phyloP scores from a whole-genome alignment of 2,329 filamentous ascomycete genomes.

The Paracoccidioides lutzii region DNA sequence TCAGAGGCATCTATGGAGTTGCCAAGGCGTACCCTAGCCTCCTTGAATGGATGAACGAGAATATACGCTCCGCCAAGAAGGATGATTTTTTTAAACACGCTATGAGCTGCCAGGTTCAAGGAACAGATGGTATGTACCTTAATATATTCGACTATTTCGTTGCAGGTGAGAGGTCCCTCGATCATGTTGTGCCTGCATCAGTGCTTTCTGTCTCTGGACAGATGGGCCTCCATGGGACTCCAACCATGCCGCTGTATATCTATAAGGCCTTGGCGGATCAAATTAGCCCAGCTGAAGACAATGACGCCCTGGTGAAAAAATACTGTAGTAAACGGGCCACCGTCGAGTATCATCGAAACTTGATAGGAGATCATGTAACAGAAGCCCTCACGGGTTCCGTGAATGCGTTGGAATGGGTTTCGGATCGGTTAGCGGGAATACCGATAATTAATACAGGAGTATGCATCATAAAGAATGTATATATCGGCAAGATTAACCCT shows the following conservation, averaged over 20 bases:
- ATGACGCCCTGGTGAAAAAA: conserved; percentile 30
- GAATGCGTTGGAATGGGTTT: conserved; percentile 21
- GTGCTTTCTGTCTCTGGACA: conserved; percentile 13
- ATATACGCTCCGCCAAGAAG: conserved; percentile 11
- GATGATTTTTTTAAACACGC: conserved; percentile 14
- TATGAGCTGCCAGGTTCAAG: conserved; percentile 13
- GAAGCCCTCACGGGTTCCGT: conserved; percentile 23
- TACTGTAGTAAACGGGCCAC: conserved; percentile 33
- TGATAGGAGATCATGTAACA: conserved; percentile 30
- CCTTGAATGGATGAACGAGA: conserved; percentile 8
- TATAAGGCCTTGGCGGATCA: conserved; percentile 41
- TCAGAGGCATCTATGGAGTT: conserved; percentile 18
- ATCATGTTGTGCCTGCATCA: conserved; percentile 2
- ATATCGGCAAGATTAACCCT: not conserved
- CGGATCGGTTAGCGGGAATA: conserved; percentile 8
- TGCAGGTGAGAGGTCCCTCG: conserved; percentile 12
- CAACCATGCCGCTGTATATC: conserved; percentile 37
- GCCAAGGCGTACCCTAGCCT: conserved; percentile 18
- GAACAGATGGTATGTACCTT: conserved; percentile 11
- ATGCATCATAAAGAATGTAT: not conserved
- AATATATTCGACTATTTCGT: conserved; percentile 16
- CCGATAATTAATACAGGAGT: not conserved
- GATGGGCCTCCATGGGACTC: conserved; percentile 29
- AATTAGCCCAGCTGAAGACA: conserved; percentile 31
- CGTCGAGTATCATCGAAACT: conserved; percentile 36